Evolutionary conservation across 768 basidiomycete genomes (phyloP), one percentile per base, ranked within the genome.

Genomic region (Psilocybe sp.): DNA sequence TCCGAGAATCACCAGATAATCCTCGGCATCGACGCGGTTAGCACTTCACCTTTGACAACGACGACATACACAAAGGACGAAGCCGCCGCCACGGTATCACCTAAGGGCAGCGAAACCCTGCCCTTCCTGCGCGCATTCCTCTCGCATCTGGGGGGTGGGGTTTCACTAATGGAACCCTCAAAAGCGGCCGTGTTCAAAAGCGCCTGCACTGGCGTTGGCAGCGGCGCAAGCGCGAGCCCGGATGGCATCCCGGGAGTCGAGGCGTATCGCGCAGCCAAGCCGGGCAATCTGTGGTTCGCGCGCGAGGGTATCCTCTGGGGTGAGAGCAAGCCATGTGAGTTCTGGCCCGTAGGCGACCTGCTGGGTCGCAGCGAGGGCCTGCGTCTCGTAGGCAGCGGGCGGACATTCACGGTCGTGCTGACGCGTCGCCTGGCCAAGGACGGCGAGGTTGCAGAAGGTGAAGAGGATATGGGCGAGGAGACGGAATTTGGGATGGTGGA

Each of bases 271-370:
- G 78, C 78, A n/a, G 87, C 87, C 1, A 89, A 88, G 61, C 63
- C 74, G 1, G 87, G 87, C 1, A 84, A 75, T 40, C 68, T 91
- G 36, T 87, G 87, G 84, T 91, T 90, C 71, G 71, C 85, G 40
- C 67, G 74, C 36, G 69, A 72, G 18, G 89, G 87, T 5, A 74
- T 91, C 13, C 73, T 91, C 7, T 86, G 85, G 79, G 87, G 84
- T 18, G 84, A 89, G 61, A 80, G 78, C 60, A 86, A 85, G 54
- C 87, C 87, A 2, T 88, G 85, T 59, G 85, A 88, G 56, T 90
- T 87, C 59, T 90, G 88, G 82, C 67, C 82, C 3, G 65, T 85
- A 18, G 70, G 74, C 40, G 79, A 84, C 54, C 64, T 91, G n/a
- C 62, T 78, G 14, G 66, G 71, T 45, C 75, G 71, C 50, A 63